phyloP scores from a whole-genome alignment of 2,329 filamentous ascomycete genomes.

The Alternaria rosae region DNA sequence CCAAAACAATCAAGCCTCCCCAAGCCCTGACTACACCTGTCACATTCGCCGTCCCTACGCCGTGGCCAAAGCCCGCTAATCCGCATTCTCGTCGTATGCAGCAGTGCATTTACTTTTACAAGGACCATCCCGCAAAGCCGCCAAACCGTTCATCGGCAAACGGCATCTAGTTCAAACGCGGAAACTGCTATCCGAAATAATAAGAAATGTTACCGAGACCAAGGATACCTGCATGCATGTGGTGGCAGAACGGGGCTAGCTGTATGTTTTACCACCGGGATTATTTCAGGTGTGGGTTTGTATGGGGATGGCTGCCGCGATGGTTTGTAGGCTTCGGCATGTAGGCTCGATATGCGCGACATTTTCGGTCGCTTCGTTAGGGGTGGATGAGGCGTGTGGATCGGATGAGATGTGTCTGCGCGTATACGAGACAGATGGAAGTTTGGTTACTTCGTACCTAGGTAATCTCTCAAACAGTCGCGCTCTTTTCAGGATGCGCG shows the following conservation, averaged over 20 bases:
- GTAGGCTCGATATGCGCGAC: neutral
- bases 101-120: neutral
- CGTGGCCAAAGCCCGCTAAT: neutral
- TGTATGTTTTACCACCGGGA: neutral
- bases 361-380: neutral
- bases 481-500: neutral
- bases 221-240: neutral
- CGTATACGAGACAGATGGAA: neutral
- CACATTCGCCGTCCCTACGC: neutral
- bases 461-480: neutral
- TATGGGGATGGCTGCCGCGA: neutral
- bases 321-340: neutral
- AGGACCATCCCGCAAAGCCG: constrained; percentile 4
- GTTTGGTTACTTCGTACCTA: neutral
- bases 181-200: constrained; percentile 4
- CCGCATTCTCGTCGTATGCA: neutral
- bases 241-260: neutral
- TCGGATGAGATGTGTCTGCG: neutral
- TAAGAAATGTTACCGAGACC: neutral
- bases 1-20: neutral
- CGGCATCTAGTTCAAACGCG: constrained; percentile 1
- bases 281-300: neutral
- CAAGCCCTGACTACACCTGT: neutral
- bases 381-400: neutral
- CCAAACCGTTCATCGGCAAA: constrained; percentile 7